These are phyloP conservation scores for Endocalyx cinctus DNA, from an alignment of 2,329 filamentous ascomycete genomes.

Conservation along the genomic window DNA sequence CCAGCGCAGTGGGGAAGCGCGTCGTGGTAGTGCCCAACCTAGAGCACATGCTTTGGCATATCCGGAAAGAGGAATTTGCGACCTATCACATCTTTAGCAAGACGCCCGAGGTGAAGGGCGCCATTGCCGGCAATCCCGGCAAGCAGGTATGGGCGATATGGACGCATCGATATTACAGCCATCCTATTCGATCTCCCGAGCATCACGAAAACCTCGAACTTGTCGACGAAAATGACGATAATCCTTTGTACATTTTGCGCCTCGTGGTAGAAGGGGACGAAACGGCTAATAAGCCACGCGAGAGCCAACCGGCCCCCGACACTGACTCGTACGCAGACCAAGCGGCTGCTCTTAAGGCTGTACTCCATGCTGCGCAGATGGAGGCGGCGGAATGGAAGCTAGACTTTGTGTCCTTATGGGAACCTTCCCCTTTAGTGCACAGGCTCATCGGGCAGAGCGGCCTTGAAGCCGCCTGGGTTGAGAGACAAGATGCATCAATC, in stretches of 20 bases:
- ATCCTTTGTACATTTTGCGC: constrained; percentile 9
- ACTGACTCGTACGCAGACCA: not conserved
- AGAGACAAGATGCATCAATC: constrained; percentile 8
- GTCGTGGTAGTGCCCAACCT: constrained; percentile 10
- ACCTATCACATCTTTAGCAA: constrained; percentile 9
- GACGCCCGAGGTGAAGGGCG: constrained; percentile 7
- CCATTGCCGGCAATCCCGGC: constrained; percentile 7
- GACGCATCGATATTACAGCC: constrained; percentile 11
- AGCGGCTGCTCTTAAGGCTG: constrained; percentile 2
- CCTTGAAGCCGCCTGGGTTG: constrained; percentile 2
- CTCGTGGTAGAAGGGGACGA: constrained; percentile 12
- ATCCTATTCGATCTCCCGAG: too few species aligned
- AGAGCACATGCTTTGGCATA: constrained; percentile 17
- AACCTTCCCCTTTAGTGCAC: constrained; percentile 10
- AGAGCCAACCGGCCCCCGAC: not conserved
- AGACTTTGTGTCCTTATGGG: constrained; percentile 12
- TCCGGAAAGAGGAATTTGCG: constrained; percentile 14
- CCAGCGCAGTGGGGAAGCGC: constrained; percentile 1
- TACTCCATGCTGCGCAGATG: constrained; percentile 9
- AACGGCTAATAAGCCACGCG: constrained; percentile 6
- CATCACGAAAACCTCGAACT: not conserved
- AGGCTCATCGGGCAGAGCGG: not conserved
- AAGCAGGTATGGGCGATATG: constrained; percentile 12
- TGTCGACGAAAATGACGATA: not conserved
- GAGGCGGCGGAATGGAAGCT: constrained; percentile 11